Percentiles rank a stretch among this genome's conserved stretches.
Evolutionary conservation across 768 basidiomycete genomes (phyloP).

Genomic region (Hericium erinaceus): DNA sequence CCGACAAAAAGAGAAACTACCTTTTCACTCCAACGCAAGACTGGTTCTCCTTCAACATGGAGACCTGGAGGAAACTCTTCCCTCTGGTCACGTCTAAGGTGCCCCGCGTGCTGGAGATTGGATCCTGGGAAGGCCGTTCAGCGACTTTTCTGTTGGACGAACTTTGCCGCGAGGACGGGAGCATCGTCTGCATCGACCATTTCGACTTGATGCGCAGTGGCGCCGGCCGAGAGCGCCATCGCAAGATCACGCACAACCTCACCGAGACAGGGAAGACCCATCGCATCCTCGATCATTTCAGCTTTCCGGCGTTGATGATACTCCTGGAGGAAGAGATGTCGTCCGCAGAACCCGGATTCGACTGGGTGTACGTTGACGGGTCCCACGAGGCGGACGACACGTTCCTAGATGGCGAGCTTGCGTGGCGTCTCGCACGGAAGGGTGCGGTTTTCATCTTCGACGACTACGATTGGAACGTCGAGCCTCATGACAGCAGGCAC

Average conservation of each 20-base stretch:
- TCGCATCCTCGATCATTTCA: slow-evolving; percentile 43
- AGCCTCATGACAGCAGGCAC: slow-evolving; percentile 37
- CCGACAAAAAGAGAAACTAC: slow-evolving; percentile 14
- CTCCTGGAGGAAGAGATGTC: slow-evolving; percentile 38
- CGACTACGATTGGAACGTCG: slow-evolving; percentile 45
- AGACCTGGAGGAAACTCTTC: slow-evolving; percentile 35
- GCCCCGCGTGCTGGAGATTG: slow-evolving; percentile 47
- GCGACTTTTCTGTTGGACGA: slow-evolving; percentile 44
- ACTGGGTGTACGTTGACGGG: slow-evolving; percentile 53
- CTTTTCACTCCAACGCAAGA: slow-evolving; percentile 46
- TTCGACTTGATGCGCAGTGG: slow-evolving; percentile 43
- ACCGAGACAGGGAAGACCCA: slow-evolving; percentile 32
- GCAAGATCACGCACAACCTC: slow-evolving; percentile 39
- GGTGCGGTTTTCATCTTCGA: slow-evolving; percentile 48
- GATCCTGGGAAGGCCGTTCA: slow-evolving; percentile 58
- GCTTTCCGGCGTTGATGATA: slow-evolving; percentile 39
- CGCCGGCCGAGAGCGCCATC: slow-evolving; percentile 37
- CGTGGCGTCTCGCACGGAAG: slow-evolving; percentile 43
- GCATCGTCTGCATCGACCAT: slow-evolving; percentile 48
- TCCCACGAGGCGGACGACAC: slow-evolving; percentile 54
- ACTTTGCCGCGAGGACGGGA: slow-evolving; percentile 34
- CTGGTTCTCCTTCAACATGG: slow-evolving; percentile 42
- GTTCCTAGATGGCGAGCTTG: slow-evolving; percentile 49
- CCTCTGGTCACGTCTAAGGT: slow-evolving; percentile 25
- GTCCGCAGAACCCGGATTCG: slow-evolving; percentile 32